Base-by-base conservation (phyloP, 257 asterid species). In the Gynochthodes officinalis region DNA sequence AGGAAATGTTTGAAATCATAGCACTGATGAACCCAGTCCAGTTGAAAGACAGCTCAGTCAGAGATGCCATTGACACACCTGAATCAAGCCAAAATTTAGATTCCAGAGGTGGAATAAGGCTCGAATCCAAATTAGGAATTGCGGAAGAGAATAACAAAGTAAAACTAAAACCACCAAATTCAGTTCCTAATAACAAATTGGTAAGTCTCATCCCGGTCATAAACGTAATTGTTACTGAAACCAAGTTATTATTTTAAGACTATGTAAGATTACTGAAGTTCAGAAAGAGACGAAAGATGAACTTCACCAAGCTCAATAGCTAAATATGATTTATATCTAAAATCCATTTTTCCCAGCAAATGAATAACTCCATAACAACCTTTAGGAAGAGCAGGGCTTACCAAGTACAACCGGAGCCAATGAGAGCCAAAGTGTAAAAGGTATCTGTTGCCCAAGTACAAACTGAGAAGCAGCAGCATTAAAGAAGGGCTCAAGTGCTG, bases 401-500 rank as follows among this genome's bases (percentile, higher is more conserved):
- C 99, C 99, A 59, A 95, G 7, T 69, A 92, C 99, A 11, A 95
- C 99, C 16, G 99, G 99, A 77, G 96, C 96, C 77, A 95, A 80
- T 58, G 99, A 92, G 65, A 92, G 86, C 99, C 99, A 95, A 39
- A 95, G 69, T 5, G 96, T 64, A 7, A 86, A 9, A 7, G 99
- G 99, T 64, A 92, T 95, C 78, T 72, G 87, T 72, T 95, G 99
- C 63, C 99, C 99, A 58, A 95, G 99, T 55, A 95, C 65, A 85
- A 95, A 95, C 73, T 95, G 99, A 71, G 99, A 95, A 4, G 98
- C 99, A 67, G 96, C 93, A 62, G 98, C 98, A 75, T 95, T 95
- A 92, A 95, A 95, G 91, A 95, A 95, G 48, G 99, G 99, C 89
- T 95, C 99, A 8, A 95, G 96, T 13, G 99, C 99, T 95, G 88